These are phyloP conservation scores for Mortierella polycephala DNA, from an alignment of 371 early-diverging fungal species.

Conservation along the genomic window DNA sequence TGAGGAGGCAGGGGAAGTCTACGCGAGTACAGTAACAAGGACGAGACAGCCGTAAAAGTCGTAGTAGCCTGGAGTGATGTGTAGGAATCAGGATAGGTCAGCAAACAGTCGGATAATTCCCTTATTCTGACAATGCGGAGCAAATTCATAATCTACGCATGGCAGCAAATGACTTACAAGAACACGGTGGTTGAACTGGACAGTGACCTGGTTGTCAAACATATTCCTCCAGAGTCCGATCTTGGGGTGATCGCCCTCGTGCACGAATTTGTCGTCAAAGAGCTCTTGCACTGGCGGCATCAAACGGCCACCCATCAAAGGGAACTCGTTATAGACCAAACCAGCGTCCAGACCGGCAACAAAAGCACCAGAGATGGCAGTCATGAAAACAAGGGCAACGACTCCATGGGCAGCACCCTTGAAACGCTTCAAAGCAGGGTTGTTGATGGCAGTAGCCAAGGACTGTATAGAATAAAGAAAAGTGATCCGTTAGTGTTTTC, in stretches of 20 bases:
- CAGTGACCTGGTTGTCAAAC: constrained; percentile 93
- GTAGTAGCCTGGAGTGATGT: constrained; percentile 73
- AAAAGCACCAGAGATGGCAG: constrained; percentile 91
- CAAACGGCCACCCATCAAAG: constrained; percentile 86
- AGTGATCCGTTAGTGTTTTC: neutral
- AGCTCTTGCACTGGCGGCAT: constrained; percentile 78
- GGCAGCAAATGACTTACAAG: constrained; percentile 63
- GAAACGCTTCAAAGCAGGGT: constrained; percentile 69
- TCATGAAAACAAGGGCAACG: constrained; percentile 81
- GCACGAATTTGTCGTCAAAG: constrained; percentile 72
- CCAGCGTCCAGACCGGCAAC: constrained; percentile 98
- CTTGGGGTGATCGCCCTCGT: constrained; percentile 56
- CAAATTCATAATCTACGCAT: no score
- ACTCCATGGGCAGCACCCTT: constrained; percentile 69
- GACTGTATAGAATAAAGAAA: constrained; percentile 11
- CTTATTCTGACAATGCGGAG: no score
- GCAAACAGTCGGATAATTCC: neutral
- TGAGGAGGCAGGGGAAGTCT: constrained; percentile 77
- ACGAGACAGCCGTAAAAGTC: constrained; percentile 76
- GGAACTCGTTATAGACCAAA: constrained; percentile 95
- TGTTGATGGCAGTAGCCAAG: constrained; percentile 61
- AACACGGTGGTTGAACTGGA: constrained; percentile 94
- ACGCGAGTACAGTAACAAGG: constrained; percentile 80
- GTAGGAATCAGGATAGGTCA: neutral
- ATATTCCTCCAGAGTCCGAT: constrained; percentile 79